Conservation (phyloP, 345 rosid species). For the Garcia nutans region DNA sequence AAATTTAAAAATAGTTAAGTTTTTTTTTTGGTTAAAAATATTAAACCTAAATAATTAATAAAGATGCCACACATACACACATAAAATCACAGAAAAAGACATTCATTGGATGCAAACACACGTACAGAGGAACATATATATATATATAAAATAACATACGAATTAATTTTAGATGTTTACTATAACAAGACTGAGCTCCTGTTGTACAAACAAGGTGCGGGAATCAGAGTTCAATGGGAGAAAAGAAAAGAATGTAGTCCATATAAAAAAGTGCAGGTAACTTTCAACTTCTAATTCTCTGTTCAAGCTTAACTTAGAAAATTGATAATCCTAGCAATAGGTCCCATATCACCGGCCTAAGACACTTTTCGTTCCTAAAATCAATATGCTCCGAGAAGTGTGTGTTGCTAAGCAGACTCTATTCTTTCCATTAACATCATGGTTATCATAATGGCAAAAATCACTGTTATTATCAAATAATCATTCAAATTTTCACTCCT, state of each 20-base stretch:
- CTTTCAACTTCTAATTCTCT: constrained; percentile 15
- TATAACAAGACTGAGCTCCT: not conserved
- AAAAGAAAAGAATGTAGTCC: constrained; percentile 75
- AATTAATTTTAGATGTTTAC: constrained; percentile 1
- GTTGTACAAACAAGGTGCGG: constrained; percentile 48
- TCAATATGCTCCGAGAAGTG: constrained; percentile 41
- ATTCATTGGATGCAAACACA: no score
- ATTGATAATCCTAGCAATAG: not conserved
- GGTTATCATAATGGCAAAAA: constrained; percentile 20
- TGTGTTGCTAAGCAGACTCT: constrained; percentile 29
- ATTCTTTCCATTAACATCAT: constrained; percentile 32
- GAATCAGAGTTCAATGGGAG: constrained; percentile 76
- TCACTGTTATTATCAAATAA: constrained; percentile 23
- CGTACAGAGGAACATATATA: no score
- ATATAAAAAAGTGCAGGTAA: constrained; percentile 90
- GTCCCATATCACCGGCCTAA: constrained; percentile 38
- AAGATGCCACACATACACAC: no score
- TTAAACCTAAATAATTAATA: no score
- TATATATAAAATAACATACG: not conserved
- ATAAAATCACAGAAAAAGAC: not conserved
- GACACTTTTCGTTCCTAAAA: constrained; percentile 31
- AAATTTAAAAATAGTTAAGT: no score
- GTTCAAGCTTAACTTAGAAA: constrained; percentile 2
- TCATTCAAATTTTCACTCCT: constrained; percentile 22
- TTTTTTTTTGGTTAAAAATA: no score